Conservation (phyloP, 345 rosid genomes). For the Capsella bursapastoris region DNA sequence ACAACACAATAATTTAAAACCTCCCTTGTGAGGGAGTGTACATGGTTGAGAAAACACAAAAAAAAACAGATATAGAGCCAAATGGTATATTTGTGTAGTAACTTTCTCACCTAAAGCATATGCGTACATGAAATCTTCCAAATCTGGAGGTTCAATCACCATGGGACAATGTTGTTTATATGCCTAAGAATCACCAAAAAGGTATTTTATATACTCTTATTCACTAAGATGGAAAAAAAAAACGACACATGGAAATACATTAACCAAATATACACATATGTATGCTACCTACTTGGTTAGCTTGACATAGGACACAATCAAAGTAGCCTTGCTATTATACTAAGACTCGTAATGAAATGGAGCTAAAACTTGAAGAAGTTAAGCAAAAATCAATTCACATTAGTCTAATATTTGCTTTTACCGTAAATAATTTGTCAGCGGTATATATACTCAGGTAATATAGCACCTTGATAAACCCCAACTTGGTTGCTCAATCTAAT, state of each 20-base stretch:
- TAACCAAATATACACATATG: conserved; percentile 2
- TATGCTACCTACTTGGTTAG: background rate
- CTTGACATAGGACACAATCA: background rate
- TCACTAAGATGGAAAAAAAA: background rate
- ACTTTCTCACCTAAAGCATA: conserved; percentile 67
- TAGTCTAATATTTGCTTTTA: background rate
- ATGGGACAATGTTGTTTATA: conserved; percentile 46
- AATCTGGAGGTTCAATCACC: conserved; percentile 44
- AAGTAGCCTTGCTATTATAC: background rate
- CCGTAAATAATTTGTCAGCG: background rate
- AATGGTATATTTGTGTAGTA: background rate
- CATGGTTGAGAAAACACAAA: conserved; percentile 11
- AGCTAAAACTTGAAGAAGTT: background rate
- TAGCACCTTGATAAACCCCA: background rate
- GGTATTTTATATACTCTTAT: background rate
- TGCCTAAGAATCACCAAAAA: conserved; percentile 51
- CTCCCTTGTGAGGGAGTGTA: conserved; percentile 11
- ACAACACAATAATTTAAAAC: background rate
- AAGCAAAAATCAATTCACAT: background rate
- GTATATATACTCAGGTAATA: background rate
- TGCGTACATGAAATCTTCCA: conserved; percentile 72
- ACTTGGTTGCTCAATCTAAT: background rate
- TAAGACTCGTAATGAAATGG: background rate
- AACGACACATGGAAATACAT: background rate
- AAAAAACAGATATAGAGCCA: background rate